Evolutionary conservation across 305 asterid genomes (phyloP), one percentile per base, ranked within the genome.

Genomic region (Stenogyne calaminthoides): DNA sequence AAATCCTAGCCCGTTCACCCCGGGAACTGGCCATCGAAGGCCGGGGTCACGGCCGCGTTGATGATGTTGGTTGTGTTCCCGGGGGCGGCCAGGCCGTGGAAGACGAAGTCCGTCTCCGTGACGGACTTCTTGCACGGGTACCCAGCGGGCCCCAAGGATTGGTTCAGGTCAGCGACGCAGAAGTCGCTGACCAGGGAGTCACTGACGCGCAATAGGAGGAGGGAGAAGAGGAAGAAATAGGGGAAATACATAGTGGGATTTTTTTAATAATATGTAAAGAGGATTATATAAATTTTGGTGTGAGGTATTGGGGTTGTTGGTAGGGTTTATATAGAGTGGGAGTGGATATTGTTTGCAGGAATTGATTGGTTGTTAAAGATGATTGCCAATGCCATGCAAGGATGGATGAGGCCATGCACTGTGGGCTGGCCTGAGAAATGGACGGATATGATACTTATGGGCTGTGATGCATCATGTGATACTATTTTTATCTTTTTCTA

Each of bases 51-150:
- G 2, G 91, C 89, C 0, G 95, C 92, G 1, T 20, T 69, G 67
- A 91, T 89, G 80, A 91, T 82, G 80, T 91, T 91, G 57, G 82
- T 9, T 40, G 97, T 87, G 85, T 87, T 87, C 0, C 95, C 97
- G 7, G 84, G 10, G 10, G 68, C 14, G 9, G 77, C 92, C 0
- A 90, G 78, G 61, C 88, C 90, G 25, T 78, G 82, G 86, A 6
- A 93, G 16, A 70, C n/a, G n/a, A n/a, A n/a, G n/a, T n/a, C n/a
- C 6, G 76, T 71, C 14, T 68, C 82, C 0, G 84, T 80, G n/a
- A 89, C 88, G 0, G 29, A 0, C 6, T 89, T 89, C 83, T 91
- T 93, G 91, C 97, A 89, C 0, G 97, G 81, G 82, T 84, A 91
- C 14, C 98, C 98, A 36, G 91, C 82, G 5, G 96, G 97, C n/a